Evolutionary conservation across 495 filamentous ascomycete species (phyloP), one percentile per base, ranked within the genome.

Genomic region (Aspergillus leporis): DNA sequence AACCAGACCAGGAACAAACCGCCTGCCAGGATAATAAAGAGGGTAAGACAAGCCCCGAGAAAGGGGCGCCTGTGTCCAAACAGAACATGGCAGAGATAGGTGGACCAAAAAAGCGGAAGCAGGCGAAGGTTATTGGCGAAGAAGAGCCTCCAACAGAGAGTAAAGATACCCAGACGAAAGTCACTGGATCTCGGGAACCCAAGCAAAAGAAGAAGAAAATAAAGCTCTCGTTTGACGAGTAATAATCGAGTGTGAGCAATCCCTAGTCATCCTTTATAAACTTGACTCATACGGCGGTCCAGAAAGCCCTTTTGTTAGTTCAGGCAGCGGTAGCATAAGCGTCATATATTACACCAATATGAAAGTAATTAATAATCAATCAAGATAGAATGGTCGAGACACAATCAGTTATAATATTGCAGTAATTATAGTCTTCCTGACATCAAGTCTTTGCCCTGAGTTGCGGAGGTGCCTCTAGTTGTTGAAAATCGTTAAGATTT

Each of bases 171-270:
- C 60, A 52, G 28, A 62, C 63, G 48, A 70, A 73, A 40, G 66
- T 65, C 14, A 50, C 64, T 23, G 61, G 57, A 25, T 28, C 62
- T 28, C 70, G 67, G 23, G 77, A 78, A 61, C 58, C 72, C 8
- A 80, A 73, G 48, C 66, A 67, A 61, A 80, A 76, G 62, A 69
- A 69, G 53, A 80, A 78, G 70, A 78, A 80, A 61, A 75, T 76
- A 61, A 78, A 79, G 65, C 67, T 79, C 14, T 76, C 74, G 12
- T 76, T 79, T 58, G 76, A 77, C 28, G 67, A 71, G 55, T 68
- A 51, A 66, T 48, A 16, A 38, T 13, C 25, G 3, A 28, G 28
- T 7, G 23, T 13, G 34, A 5, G 3, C 25, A 19, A 52, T 53
- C 7, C 19, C 16, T n/a, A 9, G 14, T 58, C 30, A 59, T 61